phyloP scores from a whole-genome alignment of 306 rosid genomes.

The Malus sylvestris region DNA sequence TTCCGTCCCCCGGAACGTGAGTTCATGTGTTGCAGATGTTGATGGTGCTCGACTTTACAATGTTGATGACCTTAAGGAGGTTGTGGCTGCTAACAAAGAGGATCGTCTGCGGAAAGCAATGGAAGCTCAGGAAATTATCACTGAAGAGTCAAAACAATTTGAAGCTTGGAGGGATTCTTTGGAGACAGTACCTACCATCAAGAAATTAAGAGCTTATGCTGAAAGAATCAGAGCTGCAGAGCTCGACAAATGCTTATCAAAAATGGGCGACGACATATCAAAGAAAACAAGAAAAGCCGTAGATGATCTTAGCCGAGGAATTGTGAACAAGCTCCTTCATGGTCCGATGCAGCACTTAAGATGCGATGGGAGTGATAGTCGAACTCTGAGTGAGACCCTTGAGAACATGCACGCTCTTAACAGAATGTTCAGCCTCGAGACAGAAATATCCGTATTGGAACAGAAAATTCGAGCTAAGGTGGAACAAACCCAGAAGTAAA shows the following conservation, averaged over 20 bases:
- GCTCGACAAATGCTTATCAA: slow-evolving; percentile 86
- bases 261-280: slow-evolving; percentile 91
- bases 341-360: slow-evolving; percentile 99
- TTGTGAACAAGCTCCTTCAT: slow-evolving; percentile 92
- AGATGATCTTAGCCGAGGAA: slow-evolving; percentile 96
- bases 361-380: slow-evolving; percentile 92
- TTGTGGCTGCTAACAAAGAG: slow-evolving; percentile 98
- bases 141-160: slow-evolving; percentile 87
- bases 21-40: slow-evolving; percentile 70
- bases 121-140: slow-evolving; percentile 90
- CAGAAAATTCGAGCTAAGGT: slow-evolving; percentile 94
- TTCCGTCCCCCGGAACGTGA: slow-evolving; percentile 90
- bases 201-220: slow-evolving; percentile 91
- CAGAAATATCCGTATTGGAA: slow-evolving; percentile 82
- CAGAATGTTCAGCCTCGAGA: slow-evolving; percentile 95
- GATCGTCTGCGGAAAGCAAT: slow-evolving; percentile 83
- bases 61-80: slow-evolving; percentile 94
- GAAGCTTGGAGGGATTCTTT: slow-evolving; percentile 98
- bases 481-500: slow-evolving; percentile 75
- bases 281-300: slow-evolving; percentile 88
- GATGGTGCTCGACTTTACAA: slow-evolving; percentile 63
- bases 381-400: slow-evolving; percentile 82
- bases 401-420: slow-evolving; percentile 98
- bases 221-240: slow-evolving; percentile 91
- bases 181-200: slow-evolving; percentile 97